Conservation (phyloP, 177 flowering plant species). For the Vitis hybrid region DNA sequence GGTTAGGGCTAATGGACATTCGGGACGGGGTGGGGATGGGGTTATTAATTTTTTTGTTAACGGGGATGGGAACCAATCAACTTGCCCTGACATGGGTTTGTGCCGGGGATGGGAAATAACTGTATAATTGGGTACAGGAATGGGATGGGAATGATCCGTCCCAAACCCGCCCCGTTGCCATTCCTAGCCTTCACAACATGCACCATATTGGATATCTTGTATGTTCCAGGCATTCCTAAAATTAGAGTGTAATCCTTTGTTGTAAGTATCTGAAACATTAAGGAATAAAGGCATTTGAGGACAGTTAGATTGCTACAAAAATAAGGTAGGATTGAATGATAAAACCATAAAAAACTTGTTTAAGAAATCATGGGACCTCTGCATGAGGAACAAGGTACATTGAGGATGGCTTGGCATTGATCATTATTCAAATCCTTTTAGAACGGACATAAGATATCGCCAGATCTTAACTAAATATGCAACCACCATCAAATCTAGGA, state of each 20-base stretch:
- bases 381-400: constrained; percentile 33
- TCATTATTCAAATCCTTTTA: constrained; percentile 80
- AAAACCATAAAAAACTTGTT: constrained; percentile 5
- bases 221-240: constrained; percentile 99
- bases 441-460: constrained; percentile 87
- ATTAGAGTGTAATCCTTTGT: constrained; percentile 93
- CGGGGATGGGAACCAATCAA: too few relatives aligned
- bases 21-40: accelerated
- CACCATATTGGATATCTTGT: constrained; percentile 96
- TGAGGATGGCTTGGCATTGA: constrained; percentile 85
- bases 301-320: too few relatives aligned
- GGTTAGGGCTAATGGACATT: too few relatives aligned
- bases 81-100: too few relatives aligned
- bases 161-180: too few relatives aligned
- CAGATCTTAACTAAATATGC: constrained; percentile 88
- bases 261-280: constrained; percentile 73
- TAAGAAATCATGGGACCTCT: not conserved
- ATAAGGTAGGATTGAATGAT: not conserved
- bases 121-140: too few relatives aligned
- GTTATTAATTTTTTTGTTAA: too few relatives aligned
- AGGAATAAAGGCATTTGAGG: too few relatives aligned
- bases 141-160: too few relatives aligned
- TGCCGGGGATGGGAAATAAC: accelerated
- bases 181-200: constrained; percentile 87
- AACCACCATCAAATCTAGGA: constrained; percentile 90